Conservation (phyloP, 2,329 filamentous ascomycete genomes). For the Ceratocystis diversiconidia region DNA sequence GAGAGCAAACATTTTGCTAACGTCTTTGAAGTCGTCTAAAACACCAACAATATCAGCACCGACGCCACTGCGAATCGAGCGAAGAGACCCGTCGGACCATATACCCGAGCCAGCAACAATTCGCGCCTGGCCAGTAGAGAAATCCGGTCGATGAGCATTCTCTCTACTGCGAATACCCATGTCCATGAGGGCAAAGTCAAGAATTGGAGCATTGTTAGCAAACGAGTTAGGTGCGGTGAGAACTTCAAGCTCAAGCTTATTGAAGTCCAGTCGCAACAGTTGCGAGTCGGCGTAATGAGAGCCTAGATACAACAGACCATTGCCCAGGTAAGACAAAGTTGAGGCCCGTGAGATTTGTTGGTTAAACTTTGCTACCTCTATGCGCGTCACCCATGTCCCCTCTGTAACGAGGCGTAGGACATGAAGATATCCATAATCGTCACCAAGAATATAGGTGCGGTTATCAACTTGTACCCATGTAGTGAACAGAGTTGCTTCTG, state of each 20-base stretch:
- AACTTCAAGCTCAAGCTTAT: constrained; percentile 39
- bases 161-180: constrained; percentile 60
- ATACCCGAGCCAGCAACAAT: constrained; percentile 89
- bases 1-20: constrained; percentile 59
- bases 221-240: constrained; percentile 51
- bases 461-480: constrained; percentile 78
- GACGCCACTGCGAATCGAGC: constrained; percentile 86
- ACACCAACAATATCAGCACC: constrained; percentile 78
- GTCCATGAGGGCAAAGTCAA: constrained; percentile 94
- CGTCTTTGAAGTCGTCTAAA: constrained; percentile 61
- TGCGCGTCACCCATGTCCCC: constrained; percentile 52
- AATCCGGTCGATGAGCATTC: constrained; percentile 58
- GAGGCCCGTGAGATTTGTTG: constrained; percentile 56
- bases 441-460: constrained; percentile 71
- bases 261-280: constrained; percentile 46
- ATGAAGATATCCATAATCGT: constrained; percentile 78
- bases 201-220: constrained; percentile 71
- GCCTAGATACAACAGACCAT: constrained; percentile 65
- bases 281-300: constrained; percentile 91
- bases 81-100: constrained; percentile 72
- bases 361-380: constrained; percentile 53
- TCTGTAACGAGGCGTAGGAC: constrained; percentile 64
- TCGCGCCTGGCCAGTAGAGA: constrained; percentile 85
- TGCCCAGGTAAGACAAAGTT: constrained; percentile 61
- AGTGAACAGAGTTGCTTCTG: constrained; percentile 73